Percentiles rank a stretch among this genome's conserved stretches.
phyloP scores from a whole-genome alignment of 345 rosid species.

The Nephelium lappaceum region DNA sequence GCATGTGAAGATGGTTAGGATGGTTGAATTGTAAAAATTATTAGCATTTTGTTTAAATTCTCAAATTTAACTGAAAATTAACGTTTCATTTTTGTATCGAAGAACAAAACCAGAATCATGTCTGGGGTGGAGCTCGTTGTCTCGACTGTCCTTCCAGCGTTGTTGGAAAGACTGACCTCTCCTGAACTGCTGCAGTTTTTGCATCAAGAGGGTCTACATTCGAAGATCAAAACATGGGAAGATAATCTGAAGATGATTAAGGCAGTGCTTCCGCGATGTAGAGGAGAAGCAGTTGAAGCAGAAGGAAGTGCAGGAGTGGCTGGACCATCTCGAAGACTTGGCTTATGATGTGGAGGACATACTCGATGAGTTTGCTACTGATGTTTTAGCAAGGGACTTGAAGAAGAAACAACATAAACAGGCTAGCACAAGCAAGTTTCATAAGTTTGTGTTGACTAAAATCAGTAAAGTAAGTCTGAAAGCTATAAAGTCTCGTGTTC shows the following conservation, averaged over 20 bases:
- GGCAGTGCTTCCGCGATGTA: background rate
- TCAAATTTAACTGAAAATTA: no score
- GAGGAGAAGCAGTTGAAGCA: background rate
- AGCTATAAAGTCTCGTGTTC: no score
- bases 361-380: conserved; percentile 1
- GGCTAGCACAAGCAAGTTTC: background rate
- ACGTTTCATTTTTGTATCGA: no score
- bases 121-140: no score
- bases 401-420: background rate
- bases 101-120: background rate
- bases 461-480: no score
- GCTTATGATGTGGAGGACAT: conserved; percentile 17
- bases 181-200: background rate
- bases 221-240: background rate
- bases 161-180: background rate
- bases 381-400: background rate
- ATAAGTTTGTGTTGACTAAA: no score
- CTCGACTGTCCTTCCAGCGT: no score
- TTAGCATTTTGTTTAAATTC: no score
- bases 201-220: fast-evolving
- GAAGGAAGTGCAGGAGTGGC: background rate
- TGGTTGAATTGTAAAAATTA: no score
- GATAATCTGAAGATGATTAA: background rate
- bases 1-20: no score
- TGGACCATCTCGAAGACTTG: background rate